Percentiles rank a stretch among this genome's conserved stretches.
These are phyloP conservation scores for Discostella stelligera DNA, from an alignment of 352 stramenopile species.

Conservation along the genomic window DNA sequence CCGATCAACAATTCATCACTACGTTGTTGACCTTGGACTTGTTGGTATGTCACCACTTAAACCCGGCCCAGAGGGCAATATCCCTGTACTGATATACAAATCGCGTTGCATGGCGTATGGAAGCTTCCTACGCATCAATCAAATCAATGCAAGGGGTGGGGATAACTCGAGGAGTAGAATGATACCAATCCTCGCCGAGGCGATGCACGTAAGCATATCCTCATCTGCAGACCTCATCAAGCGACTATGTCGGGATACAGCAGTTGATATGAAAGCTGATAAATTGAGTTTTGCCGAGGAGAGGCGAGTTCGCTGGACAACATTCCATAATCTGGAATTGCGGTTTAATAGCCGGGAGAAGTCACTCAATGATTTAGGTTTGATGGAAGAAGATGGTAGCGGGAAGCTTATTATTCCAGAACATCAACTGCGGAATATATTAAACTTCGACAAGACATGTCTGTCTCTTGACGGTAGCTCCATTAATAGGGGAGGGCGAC, in stretches of 20 bases:
- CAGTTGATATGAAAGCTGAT: neutral
- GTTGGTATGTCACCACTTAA: constrained; percentile 6
- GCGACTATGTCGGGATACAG: neutral
- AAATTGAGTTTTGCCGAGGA: too few species aligned
- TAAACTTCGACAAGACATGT: constrained; percentile 26
- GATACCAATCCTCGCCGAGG: neutral
- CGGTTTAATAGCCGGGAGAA: too few species aligned
- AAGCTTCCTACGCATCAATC: neutral
- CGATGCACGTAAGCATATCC: neutral
- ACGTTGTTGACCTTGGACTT: neutral
- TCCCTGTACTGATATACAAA: constrained; percentile 4
- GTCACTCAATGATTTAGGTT: constrained; percentile 4
- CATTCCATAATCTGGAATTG: too few species aligned
- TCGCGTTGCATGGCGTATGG: neutral
- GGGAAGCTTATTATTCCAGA: neutral
- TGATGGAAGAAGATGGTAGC: neutral
- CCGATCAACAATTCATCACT: constrained; percentile 4
- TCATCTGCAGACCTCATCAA: neutral
- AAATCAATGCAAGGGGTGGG: constrained; percentile 2
- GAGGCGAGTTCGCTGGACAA: too few species aligned
- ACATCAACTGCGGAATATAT: constrained; percentile 7
- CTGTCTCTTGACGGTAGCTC: neutral
- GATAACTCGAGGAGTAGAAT: neutral
- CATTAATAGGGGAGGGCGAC: neutral
- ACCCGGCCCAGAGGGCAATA: neutral